phyloP scores from a whole-genome alignment of 2,329 filamentous ascomycete genomes.

The Epichloe gansuensis region DNA sequence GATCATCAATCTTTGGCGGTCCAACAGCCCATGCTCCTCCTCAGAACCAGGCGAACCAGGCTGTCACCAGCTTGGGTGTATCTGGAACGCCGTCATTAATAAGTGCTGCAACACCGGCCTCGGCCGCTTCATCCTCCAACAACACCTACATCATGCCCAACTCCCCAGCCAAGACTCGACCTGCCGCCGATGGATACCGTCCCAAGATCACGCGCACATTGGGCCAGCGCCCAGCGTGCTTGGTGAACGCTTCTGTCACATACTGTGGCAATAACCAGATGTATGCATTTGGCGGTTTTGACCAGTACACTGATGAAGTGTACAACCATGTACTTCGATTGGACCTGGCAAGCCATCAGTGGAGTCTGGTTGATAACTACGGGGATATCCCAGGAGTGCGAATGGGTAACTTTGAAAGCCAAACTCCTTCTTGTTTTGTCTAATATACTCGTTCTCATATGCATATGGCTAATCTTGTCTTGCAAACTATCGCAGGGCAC shows the following conservation, averaged over 20 bases:
- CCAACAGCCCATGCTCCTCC: slow-evolving; percentile 17
- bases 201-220: slow-evolving; percentile 71
- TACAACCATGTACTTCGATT: slow-evolving; percentile 94
- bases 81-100: slow-evolving; percentile 14
- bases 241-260: slow-evolving; percentile 98
- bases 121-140: slow-evolving; percentile 36
- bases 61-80: slow-evolving; percentile 14
- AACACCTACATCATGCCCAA: slow-evolving; percentile 89
- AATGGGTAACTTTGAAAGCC: slow-evolving; percentile 51
- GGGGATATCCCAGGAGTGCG: slow-evolving; percentile 93
- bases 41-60: slow-evolving; percentile 14
- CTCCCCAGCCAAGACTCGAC: slow-evolving; percentile 57
- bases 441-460: not conserved
- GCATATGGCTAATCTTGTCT: slow-evolving; percentile 3
- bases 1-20: slow-evolving; percentile 34
- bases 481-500: slow-evolving; percentile 49
- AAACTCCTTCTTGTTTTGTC: not conserved
- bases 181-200: slow-evolving; percentile 60
- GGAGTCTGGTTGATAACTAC: slow-evolving; percentile 96
- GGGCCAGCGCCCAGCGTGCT: slow-evolving; percentile 74
- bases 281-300: slow-evolving; percentile 95
- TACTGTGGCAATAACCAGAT: slow-evolving; percentile 96
- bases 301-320: slow-evolving; percentile 97
- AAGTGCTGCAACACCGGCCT: slow-evolving; percentile 12
- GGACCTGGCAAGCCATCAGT: slow-evolving; percentile 77